Percentiles rank a stretch among this genome's conserved stretches.
Evolutionary conservation across 768 basidiomycete species (phyloP).

Genomic region (Trichaptum fuscoviolaceum): DNA sequence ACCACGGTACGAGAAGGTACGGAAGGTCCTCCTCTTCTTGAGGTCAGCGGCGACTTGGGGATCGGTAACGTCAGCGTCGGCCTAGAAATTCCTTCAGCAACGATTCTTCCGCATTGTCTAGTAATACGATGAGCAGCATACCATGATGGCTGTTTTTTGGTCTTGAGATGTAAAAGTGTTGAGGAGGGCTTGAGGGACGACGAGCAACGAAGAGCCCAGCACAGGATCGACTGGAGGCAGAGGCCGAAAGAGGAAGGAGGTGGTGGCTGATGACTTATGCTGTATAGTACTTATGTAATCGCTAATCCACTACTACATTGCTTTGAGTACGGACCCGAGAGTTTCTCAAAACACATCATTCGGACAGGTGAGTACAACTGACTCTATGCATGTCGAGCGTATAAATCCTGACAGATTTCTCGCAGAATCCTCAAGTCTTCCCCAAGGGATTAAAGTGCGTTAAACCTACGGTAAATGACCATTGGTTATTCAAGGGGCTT

Average conservation of each 20-base stretch:
- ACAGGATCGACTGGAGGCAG: background rate
- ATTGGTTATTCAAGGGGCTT: background rate
- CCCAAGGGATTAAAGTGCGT: constrained; percentile 81
- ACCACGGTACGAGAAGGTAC: constrained; percentile 98
- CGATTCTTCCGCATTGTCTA: background rate
- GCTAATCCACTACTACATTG: background rate
- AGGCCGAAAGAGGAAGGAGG: no score
- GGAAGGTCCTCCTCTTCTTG: constrained; percentile 99
- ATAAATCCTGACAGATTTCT: constrained; percentile 8
- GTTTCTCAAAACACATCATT: background rate
- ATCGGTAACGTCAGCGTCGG: constrained; percentile 82
- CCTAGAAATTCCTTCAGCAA: constrained; percentile 36
- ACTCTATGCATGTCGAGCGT: constrained; percentile 1
- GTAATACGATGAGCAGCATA: constrained; percentile 10
- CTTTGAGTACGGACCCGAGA: background rate
- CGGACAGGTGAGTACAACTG: constrained; percentile 3
- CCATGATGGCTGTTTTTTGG: constrained; percentile 26
- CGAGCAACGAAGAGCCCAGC: constrained; percentile 1
- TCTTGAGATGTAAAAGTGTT: constrained; percentile 18
- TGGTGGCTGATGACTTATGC: constrained; percentile 1
- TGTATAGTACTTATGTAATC: constrained; percentile 4
- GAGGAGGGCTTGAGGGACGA: constrained; percentile 4
- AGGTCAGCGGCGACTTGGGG: constrained; percentile 91
- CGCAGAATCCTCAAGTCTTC: constrained; percentile 94
- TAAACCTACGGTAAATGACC: constrained; percentile 1